Evolutionary conservation across 2,329 filamentous ascomycete species (phyloP), one percentile per base, ranked within the genome.

Genomic region (Cladophialophora bantiana): DNA sequence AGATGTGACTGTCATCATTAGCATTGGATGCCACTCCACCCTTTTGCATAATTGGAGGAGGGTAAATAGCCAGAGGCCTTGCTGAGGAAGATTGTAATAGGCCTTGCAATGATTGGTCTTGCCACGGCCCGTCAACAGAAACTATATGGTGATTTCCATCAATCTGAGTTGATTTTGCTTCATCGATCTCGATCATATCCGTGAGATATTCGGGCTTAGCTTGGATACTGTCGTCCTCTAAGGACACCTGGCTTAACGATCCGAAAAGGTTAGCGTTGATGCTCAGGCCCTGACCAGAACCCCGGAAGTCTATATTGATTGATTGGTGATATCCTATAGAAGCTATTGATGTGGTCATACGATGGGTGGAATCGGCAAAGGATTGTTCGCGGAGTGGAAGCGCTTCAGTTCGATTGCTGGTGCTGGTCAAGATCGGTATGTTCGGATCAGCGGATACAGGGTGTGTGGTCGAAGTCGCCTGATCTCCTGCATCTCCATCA

Each of bases 291-390:
- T 64, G 61, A 20, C 48, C 57, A 2, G 59, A 40, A 32, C 68
- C 68, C 35, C 71, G 66, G 53, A 67, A 72, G 58, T 72, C 66
- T 36, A 73, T 48, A 31, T 66, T 71, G 54, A 71, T 71, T 12
- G 70, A 70, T 62, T 71, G 61, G 38, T 73, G 72, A 32, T 62
- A 62, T 31, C 72, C 72, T 35, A 73, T 71, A 3, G 71, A 73
- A 48, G 71, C 71, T 26, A 62, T 42, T 5, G 68, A 67, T 32
- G 68, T 71, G 7, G 69, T 61, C 18, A 70, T 55, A 26, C 64
- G 55, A 52, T 66, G 66, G 15, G 62, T 60, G 36, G 56, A 45
- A 20, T 56, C 59, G 9, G 62, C 58, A 15, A 59, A 32, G 40
- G 68, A 53, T 50, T 59, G 53, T 26, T 59, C 58, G 10, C 64